Conservation (phyloP, 2,329 filamentous ascomycete species). For the Ophiosphaerella korrae region DNA sequence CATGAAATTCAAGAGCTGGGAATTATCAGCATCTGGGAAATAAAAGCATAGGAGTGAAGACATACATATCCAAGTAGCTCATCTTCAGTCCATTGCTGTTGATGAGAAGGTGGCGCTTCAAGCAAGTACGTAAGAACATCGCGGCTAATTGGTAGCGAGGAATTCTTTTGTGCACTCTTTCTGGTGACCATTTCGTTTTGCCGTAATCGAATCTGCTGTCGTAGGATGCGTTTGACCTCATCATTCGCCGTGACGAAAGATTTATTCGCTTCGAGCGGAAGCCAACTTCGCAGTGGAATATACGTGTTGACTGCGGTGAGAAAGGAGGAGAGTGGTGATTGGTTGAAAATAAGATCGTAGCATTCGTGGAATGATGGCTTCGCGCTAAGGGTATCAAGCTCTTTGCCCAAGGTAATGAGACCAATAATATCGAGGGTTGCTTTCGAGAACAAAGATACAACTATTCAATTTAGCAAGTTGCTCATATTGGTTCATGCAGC, state of each 20-base stretch:
- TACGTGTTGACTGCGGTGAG: constrained; percentile 27
- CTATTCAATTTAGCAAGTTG: constrained; percentile 3
- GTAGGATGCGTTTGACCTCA: constrained; percentile 44
- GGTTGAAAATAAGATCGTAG: constrained; percentile 28
- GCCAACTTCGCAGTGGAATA: constrained; percentile 32
- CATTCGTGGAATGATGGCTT: constrained; percentile 18
- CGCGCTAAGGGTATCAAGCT: constrained; percentile 23
- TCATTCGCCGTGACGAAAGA: constrained; percentile 44
- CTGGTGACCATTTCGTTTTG: constrained; percentile 23
- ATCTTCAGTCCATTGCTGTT: constrained; percentile 48
- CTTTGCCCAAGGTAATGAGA: constrained; percentile 35
- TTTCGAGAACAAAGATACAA: constrained; percentile 13
- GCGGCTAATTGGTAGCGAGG: constrained; percentile 8
- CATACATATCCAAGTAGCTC: constrained; percentile 46
- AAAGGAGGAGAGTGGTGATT: constrained; percentile 11
- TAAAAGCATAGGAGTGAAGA: too few species aligned
- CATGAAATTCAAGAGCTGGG: constrained; percentile 16
- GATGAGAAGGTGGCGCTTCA: constrained; percentile 35
- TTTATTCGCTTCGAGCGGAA: constrained; percentile 50
- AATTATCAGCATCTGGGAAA: too few species aligned
- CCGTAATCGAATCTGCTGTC: constrained; percentile 38
- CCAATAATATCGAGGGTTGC: constrained; percentile 38
- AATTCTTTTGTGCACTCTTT: constrained; percentile 13
- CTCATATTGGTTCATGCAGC: too few species aligned
- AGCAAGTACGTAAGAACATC: constrained; percentile 41